Conservation (phyloP, 331 rosid genomes). For the Quercus phellos region DNA sequence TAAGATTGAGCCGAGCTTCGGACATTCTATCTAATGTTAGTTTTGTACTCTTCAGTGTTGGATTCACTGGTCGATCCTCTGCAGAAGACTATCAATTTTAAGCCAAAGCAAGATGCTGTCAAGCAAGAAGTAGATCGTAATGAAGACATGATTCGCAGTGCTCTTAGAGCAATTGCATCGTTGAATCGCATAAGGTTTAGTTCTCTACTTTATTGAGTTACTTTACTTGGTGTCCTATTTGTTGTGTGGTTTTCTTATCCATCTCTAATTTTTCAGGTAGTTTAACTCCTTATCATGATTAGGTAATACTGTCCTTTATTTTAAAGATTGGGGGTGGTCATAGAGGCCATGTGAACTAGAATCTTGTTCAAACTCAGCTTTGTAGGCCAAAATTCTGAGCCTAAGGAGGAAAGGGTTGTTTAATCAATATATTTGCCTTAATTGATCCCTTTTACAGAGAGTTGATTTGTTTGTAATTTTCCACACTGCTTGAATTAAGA, state of each 20-base stretch:
- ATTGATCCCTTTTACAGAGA: not conserved
- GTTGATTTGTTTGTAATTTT: not conserved
- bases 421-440: not conserved
- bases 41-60: conserved; percentile 52
- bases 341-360: not conserved
- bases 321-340: not conserved
- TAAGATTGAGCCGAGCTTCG: not conserved
- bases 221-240: not conserved
- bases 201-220: conserved; percentile 17
- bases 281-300: not conserved
- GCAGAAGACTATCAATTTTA: conserved; percentile 88
- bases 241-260: not conserved
- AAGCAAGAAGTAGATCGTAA: conserved; percentile 99
- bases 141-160: conserved; percentile 99
- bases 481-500: not conserved
- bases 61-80: conserved; percentile 99
- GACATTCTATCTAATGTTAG: conserved; percentile 12
- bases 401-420: not conserved
- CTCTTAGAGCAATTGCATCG: conserved; percentile 94
- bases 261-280: not conserved
- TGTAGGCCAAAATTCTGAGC: not conserved
- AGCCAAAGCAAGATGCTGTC: conserved; percentile 97
- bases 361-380: not conserved
- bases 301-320: not conserved
- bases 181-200: conserved; percentile 86